Conservation (phyloP, 805 yeast species). For the Lipomyces chichibuensis region DNA sequence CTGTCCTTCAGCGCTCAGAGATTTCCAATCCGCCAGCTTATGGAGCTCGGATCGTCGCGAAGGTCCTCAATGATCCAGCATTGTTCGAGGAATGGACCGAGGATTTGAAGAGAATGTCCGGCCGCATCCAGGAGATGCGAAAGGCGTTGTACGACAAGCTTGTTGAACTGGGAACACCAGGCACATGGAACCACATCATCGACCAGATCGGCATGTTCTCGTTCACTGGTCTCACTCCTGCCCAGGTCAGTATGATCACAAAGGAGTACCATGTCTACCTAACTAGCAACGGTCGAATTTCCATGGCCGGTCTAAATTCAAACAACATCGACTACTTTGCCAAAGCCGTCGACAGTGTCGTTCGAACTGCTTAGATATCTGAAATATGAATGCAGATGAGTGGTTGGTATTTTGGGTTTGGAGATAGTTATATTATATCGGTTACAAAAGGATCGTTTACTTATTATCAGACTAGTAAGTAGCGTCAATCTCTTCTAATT, state of each 20-base stretch:
- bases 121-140: constrained; percentile 82
- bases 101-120: constrained; percentile 85
- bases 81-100: constrained; percentile 77
- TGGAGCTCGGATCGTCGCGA: constrained; percentile 88
- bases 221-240: constrained; percentile 80
- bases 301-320: constrained; percentile 89
- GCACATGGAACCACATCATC: constrained; percentile 89
- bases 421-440: not conserved
- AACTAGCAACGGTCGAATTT: constrained; percentile 83
- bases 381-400: not conserved
- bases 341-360: constrained; percentile 60
- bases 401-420: not conserved
- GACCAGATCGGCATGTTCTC: constrained; percentile 96
- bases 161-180: constrained; percentile 72
- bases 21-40: constrained; percentile 93
- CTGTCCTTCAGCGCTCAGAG: constrained; percentile 76
- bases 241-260: constrained; percentile 77
- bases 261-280: constrained; percentile 78
- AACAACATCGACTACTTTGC: constrained; percentile 79
- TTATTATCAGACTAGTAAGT: not conserved
- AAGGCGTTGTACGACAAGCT: constrained; percentile 62
- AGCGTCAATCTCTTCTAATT: not conserved
- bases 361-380: constrained; percentile 14
- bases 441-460: not conserved
- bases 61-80: constrained; percentile 66